Conservation (phyloP, 257 asterid genomes). For the Euphrasia confusa region DNA sequence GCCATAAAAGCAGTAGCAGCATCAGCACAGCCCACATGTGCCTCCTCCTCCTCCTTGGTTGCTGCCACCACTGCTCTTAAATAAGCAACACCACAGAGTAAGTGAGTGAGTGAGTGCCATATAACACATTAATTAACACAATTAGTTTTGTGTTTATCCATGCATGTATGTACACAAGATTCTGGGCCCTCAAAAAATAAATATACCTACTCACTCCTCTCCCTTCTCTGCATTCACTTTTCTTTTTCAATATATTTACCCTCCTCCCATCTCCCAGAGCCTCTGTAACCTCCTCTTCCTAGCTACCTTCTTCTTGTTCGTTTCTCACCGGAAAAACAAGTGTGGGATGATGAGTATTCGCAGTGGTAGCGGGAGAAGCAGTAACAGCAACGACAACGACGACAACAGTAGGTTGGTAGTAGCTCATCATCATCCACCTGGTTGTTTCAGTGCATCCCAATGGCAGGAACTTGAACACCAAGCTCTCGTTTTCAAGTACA, state of each 20-base stretch:
- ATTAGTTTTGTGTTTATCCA: constrained; percentile 51
- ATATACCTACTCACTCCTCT: constrained; percentile 41
- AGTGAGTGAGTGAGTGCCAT: background rate
- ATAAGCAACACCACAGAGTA: constrained; percentile 44
- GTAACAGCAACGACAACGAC: constrained; percentile 16
- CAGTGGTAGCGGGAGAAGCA: constrained; percentile 36
- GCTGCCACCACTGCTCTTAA: constrained; percentile 51
- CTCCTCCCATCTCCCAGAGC: background rate
- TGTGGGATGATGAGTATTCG: background rate
- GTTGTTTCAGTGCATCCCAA: constrained; percentile 62
- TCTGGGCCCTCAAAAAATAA: constrained; percentile 84
- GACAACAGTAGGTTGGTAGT: too few species aligned
- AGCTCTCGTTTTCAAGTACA: constrained; percentile 82
- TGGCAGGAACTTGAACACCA: constrained; percentile 97
- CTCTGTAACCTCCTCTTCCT: background rate
- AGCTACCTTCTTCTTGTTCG: background rate
- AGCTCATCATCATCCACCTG: too few species aligned
- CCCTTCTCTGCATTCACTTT: background rate
- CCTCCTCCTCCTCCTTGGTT: too few species aligned
- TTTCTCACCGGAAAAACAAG: background rate
- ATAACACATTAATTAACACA: constrained; percentile 41
- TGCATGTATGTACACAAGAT: constrained; percentile 71
- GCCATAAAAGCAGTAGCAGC: constrained; percentile 39
- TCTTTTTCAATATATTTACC: constrained; percentile 13
- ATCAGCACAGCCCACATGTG: constrained; percentile 37